Conservation (phyloP, 306 rosid species). For the Dalbergia cultrata region DNA sequence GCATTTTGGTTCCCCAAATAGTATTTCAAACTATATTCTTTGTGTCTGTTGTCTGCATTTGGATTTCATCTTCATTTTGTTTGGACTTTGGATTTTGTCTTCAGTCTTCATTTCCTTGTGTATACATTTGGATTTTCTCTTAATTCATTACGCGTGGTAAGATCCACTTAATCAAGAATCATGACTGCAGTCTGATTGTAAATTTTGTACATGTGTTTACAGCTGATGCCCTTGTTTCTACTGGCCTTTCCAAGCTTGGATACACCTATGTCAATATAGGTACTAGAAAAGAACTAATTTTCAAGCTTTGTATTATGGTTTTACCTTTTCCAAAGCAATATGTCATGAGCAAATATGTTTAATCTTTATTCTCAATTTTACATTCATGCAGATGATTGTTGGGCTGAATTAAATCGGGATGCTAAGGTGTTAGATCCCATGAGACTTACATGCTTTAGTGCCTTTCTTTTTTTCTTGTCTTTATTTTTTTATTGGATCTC, state of each 20-base stretch:
- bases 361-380: conserved; percentile 5
- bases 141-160: neutral
- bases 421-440: conserved; percentile 51
- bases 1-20: neutral
- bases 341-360: conserved; percentile 9
- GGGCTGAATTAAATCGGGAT: conserved; percentile 94
- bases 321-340: neutral
- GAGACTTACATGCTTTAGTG: neutral
- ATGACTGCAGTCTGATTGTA: conserved; percentile 22
- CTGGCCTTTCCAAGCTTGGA: conserved; percentile 93
- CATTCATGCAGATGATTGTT: conserved; percentile 82
- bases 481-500: neutral
- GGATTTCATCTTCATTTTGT: neutral
- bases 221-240: conserved; percentile 93
- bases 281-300: conserved; percentile 35
- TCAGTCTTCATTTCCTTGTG: neutral
- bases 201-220: conserved; percentile 41
- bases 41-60: neutral
- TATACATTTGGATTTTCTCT: neutral
- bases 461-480: neutral
- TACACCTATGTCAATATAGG: conserved; percentile 89
- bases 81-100: no score
- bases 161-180: conserved; percentile 24
- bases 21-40: neutral
- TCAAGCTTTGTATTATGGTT: neutral